Conservation (phyloP, 2,329 filamentous ascomycete species). For the Clarireedia hainanense region DNA sequence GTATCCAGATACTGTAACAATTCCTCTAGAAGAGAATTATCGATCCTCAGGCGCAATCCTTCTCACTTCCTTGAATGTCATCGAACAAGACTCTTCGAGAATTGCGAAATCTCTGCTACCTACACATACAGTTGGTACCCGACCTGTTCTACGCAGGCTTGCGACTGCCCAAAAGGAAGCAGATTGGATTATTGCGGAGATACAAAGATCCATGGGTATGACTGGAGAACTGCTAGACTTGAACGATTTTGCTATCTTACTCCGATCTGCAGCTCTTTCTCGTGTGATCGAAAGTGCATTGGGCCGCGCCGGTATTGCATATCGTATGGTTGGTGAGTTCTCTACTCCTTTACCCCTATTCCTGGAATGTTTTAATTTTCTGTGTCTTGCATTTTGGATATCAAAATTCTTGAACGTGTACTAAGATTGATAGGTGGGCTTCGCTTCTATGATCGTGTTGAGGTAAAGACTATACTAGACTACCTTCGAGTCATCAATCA, state of each 20-base stretch:
- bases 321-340: slow-evolving; percentile 72
- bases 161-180: slow-evolving; percentile 66
- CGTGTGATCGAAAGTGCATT: slow-evolving; percentile 78
- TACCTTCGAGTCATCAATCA: slow-evolving; percentile 82
- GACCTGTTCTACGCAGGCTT: slow-evolving; percentile 72
- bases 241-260: slow-evolving; percentile 75
- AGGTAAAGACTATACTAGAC: slow-evolving; percentile 81
- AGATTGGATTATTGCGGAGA: slow-evolving; percentile 81
- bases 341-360: background rate
- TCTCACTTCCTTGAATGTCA: slow-evolving; percentile 70
- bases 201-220: slow-evolving; percentile 61
- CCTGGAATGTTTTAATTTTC: background rate
- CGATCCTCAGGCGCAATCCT: slow-evolving; percentile 83
- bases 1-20: slow-evolving; percentile 70
- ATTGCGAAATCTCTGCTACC: slow-evolving; percentile 74
- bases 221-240: slow-evolving; percentile 65
- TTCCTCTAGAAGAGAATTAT: slow-evolving; percentile 90
- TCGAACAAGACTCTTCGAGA: slow-evolving; percentile 77
- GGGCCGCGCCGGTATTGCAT: slow-evolving; percentile 73
- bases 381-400: background rate
- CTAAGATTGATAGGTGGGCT: slow-evolving; percentile 45
- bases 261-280: slow-evolving; percentile 78
- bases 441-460: slow-evolving; percentile 84
- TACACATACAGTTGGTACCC: slow-evolving; percentile 70
- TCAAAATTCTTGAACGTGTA: slow-evolving; percentile 3